A percentile compares a stretch with the other conserved stretches of the same genome.
Conservation (phyloP, 768 basidiomycete species). For the Pulveroboletus sp. region DNA sequence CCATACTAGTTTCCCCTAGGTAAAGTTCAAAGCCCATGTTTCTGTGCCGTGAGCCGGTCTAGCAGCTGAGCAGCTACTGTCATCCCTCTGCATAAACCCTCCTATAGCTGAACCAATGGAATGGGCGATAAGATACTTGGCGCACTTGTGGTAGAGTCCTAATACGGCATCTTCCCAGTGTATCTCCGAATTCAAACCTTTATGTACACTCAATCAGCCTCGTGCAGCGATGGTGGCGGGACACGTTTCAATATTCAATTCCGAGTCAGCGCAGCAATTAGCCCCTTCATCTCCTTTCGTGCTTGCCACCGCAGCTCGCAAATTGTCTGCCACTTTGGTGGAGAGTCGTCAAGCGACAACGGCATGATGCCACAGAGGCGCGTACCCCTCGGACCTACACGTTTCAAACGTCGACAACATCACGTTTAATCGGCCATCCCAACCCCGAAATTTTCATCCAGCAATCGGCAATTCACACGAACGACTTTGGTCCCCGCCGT, state of each 20-base stretch:
- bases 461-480: conserved; percentile 15
- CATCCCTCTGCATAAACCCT: too few relatives aligned
- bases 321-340: background rate
- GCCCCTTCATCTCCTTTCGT: background rate
- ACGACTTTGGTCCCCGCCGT: conserved; percentile 2
- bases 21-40: too few relatives aligned
- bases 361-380: too few relatives aligned
- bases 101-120: too few relatives aligned
- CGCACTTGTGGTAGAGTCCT: too few relatives aligned
- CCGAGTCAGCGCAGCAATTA: background rate
- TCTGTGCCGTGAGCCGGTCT: too few relatives aligned
- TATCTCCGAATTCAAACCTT: too few relatives aligned
- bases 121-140: too few relatives aligned
- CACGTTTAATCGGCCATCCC: background rate
- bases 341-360: conserved; percentile 3
- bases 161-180: background rate
- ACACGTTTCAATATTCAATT: background rate
- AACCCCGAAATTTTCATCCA: background rate
- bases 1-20: too few relatives aligned
- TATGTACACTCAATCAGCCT: too few relatives aligned
- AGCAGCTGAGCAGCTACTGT: too few relatives aligned
- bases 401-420: conserved; percentile 15
- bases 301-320: background rate
- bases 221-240: background rate
- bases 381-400: background rate